Evolutionary conservation across 2,329 filamentous ascomycete species (phyloP).

Genomic region (Diatrype stigma): DNA sequence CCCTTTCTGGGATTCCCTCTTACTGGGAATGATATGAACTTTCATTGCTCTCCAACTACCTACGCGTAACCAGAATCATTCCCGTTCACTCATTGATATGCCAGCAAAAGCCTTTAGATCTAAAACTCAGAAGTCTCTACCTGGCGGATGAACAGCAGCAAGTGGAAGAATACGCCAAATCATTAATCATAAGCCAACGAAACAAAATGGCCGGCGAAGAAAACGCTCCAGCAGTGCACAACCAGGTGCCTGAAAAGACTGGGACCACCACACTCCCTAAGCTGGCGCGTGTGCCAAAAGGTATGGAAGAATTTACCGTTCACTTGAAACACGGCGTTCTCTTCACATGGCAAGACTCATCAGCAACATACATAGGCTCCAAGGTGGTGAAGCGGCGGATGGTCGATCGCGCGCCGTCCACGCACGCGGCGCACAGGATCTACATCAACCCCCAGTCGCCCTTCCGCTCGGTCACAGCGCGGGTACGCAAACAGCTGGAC

Average conservation of each 20-base stretch:
- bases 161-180: background rate
- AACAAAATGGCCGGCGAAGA: background rate
- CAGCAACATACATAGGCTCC: slow-evolving; percentile 34
- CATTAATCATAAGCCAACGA: too few relatives aligned
- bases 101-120: background rate
- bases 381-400: slow-evolving; percentile 48
- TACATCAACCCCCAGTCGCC: slow-evolving; percentile 63
- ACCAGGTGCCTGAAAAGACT: slow-evolving; percentile 14
- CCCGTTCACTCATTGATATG: slow-evolving; percentile 7
- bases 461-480: slow-evolving; percentile 64
- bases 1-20: too few relatives aligned
- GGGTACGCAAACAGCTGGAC: slow-evolving; percentile 59
- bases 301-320: slow-evolving; percentile 7
- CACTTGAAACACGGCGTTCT: background rate
- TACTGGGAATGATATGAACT: too few relatives aligned
- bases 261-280: slow-evolving; percentile 13
- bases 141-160: slow-evolving; percentile 13
- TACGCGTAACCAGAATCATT: background rate
- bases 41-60: background rate
- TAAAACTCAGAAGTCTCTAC: slow-evolving; percentile 6
- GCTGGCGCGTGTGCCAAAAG: slow-evolving; percentile 27
- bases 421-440: slow-evolving; percentile 38
- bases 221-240: slow-evolving; percentile 4
- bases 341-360: background rate
- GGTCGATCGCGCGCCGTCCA: slow-evolving; percentile 36